Base-by-base conservation (phyloP, 2,329 filamentous ascomycete species). In the Biscogniauxia sp. region DNA sequence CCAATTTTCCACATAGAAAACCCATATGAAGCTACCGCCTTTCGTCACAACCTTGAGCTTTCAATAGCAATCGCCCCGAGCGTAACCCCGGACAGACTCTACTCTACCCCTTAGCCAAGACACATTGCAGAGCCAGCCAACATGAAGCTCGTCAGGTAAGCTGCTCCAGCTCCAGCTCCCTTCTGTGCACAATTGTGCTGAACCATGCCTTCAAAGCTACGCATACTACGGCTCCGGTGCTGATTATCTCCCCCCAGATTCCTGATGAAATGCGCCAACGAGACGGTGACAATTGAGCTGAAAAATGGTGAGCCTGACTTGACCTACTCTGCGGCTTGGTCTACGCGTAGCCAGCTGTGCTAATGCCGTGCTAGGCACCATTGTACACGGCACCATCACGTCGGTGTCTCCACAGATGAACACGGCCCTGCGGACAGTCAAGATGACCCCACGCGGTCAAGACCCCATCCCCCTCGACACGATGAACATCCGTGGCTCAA, bases 361-460 rank as follows among this genome's bases (percentile, higher is more conserved):
- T 60, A 50, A 60, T 51, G n/a, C 53, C 56, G 20, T 54, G 26
- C 53, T 15, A 96, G 93, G 94, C 78, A 96, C 95, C 70, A 96
- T 98, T 73, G 86, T 98, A 69, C 91, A 97, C 77, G 95, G 95
- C 79, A 98, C 95, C 68, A 97, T 99, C 76, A 93, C 93, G 62
- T 95, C 93, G 45, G 93, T 99, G 71, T 95, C 93, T 6, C 95
- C 96, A 11, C 92, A 97, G 79, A 99, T 99, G 95, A 99, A 99
- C 83, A 97, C 93, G 60, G 90, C 93, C 55, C 87, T 99, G 61
- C 92, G 93, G 73, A 93, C 91, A 64, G 94, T 98, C 74, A 98
- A 97, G 81, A 97, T 97, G 92, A 98, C 94, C 2, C 84, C 88
- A 67, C 92, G 90, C 76, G 90, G 90, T 72, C 92, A 95, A 74